A percentile compares a stretch with the other conserved stretches of the same genome.
phyloP scores from a whole-genome alignment of 768 basidiomycete species.

The Suillus fuscotomentosus region DNA sequence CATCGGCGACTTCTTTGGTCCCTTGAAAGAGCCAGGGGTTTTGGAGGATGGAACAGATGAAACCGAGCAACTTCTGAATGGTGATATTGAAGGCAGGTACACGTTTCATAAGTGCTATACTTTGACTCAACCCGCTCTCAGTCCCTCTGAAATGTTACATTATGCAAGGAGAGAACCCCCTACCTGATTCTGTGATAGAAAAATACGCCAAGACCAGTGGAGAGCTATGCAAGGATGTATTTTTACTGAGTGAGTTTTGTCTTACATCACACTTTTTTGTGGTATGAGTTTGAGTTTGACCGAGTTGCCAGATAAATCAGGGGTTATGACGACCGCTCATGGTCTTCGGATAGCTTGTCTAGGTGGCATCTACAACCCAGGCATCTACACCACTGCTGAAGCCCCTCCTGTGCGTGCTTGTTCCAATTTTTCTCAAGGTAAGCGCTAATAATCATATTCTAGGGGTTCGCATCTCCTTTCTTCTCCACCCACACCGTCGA shows the following conservation, averaged over 20 bases:
- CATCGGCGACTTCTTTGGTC: conserved; percentile 84
- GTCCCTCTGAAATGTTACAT: conserved; percentile 91
- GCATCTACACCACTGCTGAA: conserved; percentile 57
- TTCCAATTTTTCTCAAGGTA: not conserved
- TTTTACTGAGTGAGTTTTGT: conserved; percentile 70
- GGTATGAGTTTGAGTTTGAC: conserved; percentile 12
- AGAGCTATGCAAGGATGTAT: conserved; percentile 79
- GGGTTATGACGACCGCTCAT: conserved; percentile 72
- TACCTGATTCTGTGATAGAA: conserved; percentile 72
- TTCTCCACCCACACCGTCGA: conserved; percentile 71
- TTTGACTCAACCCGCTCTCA: conserved; percentile 31
- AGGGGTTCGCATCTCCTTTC: conserved; percentile 79
- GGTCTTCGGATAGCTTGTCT: conserved; percentile 85
- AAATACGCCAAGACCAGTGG: conserved; percentile 76
- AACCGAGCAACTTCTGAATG: conserved; percentile 60
- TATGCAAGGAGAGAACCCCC: conserved; percentile 78
- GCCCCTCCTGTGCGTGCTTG: conserved; percentile 55
- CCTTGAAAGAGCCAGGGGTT: conserved; percentile 32
- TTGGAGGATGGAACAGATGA: conserved; percentile 46
- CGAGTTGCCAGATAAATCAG: conserved; percentile 68
- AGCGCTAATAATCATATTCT: conserved; percentile 5
- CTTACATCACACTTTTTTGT: not conserved
- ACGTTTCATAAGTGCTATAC: not conserved
- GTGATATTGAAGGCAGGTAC: conserved; percentile 59
- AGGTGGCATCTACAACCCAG: conserved; percentile 71